These are phyloP conservation scores for Neonothopanus nambi DNA, from an alignment of 1,284 basidiomycete genomes.

Conservation along the genomic window DNA sequence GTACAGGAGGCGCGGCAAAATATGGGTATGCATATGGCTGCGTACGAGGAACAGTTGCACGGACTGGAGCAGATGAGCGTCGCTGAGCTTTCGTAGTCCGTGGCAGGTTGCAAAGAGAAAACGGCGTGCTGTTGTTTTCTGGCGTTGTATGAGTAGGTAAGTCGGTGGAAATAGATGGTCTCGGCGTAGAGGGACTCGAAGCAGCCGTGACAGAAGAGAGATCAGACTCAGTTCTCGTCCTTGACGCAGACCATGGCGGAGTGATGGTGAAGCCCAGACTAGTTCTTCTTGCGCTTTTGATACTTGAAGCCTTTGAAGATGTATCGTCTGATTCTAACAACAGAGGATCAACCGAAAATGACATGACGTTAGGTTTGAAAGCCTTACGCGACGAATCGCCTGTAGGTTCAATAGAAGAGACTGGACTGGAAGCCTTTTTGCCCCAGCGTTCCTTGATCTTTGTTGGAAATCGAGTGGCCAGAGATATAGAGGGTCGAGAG, in stretches of 20 bases:
- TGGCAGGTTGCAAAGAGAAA: not conserved
- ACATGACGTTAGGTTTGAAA: not conserved
- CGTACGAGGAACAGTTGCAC: constrained; percentile 6
- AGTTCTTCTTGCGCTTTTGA: constrained; percentile 5
- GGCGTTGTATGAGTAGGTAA: not conserved
- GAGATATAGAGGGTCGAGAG: not conserved
- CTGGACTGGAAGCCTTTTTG: not conserved
- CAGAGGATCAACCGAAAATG: not conserved
- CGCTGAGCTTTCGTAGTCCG: constrained; percentile 9
- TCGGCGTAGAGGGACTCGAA: not conserved
- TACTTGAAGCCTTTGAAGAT: not conserved
- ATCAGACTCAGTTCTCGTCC: not conserved
- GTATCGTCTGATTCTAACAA: constrained; percentile 2
- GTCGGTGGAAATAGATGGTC: not conserved
- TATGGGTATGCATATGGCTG: constrained; percentile 17
- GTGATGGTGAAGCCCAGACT: constrained; percentile 1
- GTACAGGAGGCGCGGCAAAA: constrained; percentile 13
- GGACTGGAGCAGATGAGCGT: constrained; percentile 2
- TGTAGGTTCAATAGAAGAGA: not conserved
- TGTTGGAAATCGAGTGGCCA: not conserved
- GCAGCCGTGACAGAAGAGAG: not conserved
- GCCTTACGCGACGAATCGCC: constrained; percentile 10
- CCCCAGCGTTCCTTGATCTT: constrained; percentile 1
- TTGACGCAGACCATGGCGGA: constrained; percentile 7
- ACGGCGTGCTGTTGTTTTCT: not conserved